phyloP scores from a whole-genome alignment of 192 early-diverging fungal species.

The Piromyces finnis region DNA sequence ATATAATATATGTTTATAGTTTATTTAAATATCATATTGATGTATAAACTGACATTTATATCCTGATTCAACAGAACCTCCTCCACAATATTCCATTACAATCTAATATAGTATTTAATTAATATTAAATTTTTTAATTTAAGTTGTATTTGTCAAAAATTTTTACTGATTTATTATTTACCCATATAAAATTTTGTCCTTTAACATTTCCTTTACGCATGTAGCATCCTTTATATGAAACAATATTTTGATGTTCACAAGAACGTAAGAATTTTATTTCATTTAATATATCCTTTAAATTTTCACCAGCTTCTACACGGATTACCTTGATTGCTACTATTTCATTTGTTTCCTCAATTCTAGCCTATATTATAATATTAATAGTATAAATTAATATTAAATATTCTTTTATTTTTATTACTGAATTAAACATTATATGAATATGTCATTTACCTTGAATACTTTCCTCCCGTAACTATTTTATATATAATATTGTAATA shows the following conservation, averaged over 20 bases:
- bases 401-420: background rate
- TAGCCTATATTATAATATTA: conserved; percentile 6
- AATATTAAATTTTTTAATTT: too few relatives aligned
- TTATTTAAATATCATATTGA: too few relatives aligned
- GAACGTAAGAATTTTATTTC: conserved; percentile 42
- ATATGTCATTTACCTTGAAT: conserved; percentile 25
- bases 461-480: conserved; percentile 40
- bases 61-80: conserved; percentile 27
- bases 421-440: too few relatives aligned
- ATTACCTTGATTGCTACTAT: conserved; percentile 34
- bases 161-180: background rate
- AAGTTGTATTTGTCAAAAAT: too few relatives aligned
- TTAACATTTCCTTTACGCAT: conserved; percentile 22
- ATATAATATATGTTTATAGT: too few relatives aligned
- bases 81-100: conserved; percentile 43
- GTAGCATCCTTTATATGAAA: conserved; percentile 32
- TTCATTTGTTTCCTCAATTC: conserved; percentile 9
- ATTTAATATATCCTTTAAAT: conserved; percentile 31
- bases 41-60: conserved; percentile 22
- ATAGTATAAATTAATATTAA: too few relatives aligned
- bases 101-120: conserved; percentile 9
- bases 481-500: background rate
- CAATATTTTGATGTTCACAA: conserved; percentile 30
- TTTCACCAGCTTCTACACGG: conserved; percentile 31
- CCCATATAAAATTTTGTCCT: conserved; percentile 32